These are phyloP conservation scores for Neocallimastix lanati DNA, from an alignment of 192 early-diverging fungal species.

Conservation along the genomic window DNA sequence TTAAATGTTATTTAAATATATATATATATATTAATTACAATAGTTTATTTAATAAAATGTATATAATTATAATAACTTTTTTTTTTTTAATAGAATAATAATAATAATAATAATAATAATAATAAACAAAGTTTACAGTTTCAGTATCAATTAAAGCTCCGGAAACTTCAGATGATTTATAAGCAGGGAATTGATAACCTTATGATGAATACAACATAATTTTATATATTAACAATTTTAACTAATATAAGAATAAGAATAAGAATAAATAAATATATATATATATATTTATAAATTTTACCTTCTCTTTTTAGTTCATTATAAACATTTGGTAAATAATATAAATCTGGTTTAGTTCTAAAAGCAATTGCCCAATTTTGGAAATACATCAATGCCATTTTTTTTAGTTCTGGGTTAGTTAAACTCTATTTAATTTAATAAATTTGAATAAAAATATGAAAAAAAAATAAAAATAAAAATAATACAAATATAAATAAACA, in stretches of 20 bases:
- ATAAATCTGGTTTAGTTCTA: slow-evolving; percentile 55
- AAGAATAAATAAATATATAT: not conserved
- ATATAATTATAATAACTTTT: too few species aligned
- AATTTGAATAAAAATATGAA: too few species aligned
- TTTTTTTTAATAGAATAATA: too few species aligned
- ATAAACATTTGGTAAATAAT: slow-evolving; percentile 64
- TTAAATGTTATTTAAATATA: too few species aligned
- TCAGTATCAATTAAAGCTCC: slow-evolving; percentile 61
- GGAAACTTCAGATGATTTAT: slow-evolving; percentile 34
- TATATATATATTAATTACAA: too few species aligned
- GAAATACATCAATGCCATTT: slow-evolving; percentile 52
- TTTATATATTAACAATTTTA: not conserved
- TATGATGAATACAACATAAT: too few species aligned
- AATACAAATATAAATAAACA: too few species aligned
- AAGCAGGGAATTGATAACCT: slow-evolving; percentile 38
- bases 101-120: too few species aligned
- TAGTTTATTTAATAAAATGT: too few species aligned
- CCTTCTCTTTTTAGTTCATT: slow-evolving; percentile 61
- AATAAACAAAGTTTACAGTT: too few species aligned
- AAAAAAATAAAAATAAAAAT: too few species aligned
- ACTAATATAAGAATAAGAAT: not conserved
- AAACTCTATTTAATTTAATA: slow-evolving; percentile 14
- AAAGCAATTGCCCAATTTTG: slow-evolving; percentile 83
- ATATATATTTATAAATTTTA: not conserved
- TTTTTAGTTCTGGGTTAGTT: slow-evolving; percentile 53